Evolutionary conservation across 176 grass and related monocot genomes (phyloP), one percentile per base, ranked within the genome.

Genomic region (Otatea glauca): DNA sequence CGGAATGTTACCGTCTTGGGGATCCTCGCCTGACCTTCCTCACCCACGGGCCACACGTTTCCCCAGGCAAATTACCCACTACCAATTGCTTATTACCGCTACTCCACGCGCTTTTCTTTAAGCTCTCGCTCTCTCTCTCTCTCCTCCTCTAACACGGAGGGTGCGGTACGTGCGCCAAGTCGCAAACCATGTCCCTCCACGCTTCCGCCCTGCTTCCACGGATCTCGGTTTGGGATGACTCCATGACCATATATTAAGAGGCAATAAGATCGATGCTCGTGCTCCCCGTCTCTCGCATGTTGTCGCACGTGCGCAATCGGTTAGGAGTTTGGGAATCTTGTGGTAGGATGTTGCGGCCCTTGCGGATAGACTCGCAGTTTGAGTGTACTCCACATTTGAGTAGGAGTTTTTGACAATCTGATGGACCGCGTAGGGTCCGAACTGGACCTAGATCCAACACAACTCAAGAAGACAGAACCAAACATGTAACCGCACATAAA

Each of bases 391-490:
- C 47, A 24, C 27, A 34, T 37, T 49, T 15, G 47, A 49, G 12
- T 13, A 42, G 38, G 5, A 39, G 41, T 42, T 8, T 42, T 47
- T 75, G 38, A 7, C 10, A 60, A 25, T 24, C 25, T 38, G 1
- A 65, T 45, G 85, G 85, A 74, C 68, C 59, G 45, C 61, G 0
- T 38, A 10, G 35, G 17, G 25, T 66, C 25, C 9, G 34, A 65
- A 65, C 25, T 14, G 43, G 16, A 34, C 41, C 41, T 68, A 69
- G 62, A 82, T 87, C 72, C 72, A 69, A 65, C 50, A 39, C 29
- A n/a, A 56, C 72, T 66, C 45, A 50, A 23, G 5, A 6, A 6
- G 37, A 4, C 18, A 58, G 61, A 77, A 24, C 18, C n/a, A 56
- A 27, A 61, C 25, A 50, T 34, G 23, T 27, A 35, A 56, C 32